These are phyloP conservation scores for Thalassiosira hispida DNA, from an alignment of 352 stramenopile species.

Conservation along the genomic window DNA sequence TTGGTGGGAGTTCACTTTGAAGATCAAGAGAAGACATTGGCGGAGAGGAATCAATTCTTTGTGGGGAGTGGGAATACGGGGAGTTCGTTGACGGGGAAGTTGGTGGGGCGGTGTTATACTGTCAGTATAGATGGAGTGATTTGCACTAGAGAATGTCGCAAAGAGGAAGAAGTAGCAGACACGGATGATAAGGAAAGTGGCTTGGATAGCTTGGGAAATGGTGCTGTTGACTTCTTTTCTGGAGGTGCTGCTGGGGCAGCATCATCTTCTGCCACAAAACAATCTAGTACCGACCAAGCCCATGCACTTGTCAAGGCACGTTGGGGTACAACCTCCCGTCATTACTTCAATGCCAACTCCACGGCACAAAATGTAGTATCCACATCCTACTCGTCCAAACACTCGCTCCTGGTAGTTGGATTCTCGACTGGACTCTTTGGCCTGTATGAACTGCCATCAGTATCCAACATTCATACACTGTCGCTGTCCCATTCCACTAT, in stretches of 20 bases:
- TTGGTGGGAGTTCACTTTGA: conserved; percentile 79
- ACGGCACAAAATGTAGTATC: conserved; percentile 55
- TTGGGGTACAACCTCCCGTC: conserved; percentile 72
- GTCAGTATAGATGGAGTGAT: conserved; percentile 80
- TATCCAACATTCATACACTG: conserved; percentile 97
- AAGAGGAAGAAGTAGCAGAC: conserved; percentile 33
- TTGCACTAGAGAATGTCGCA: conserved; percentile 72
- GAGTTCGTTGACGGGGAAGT: conserved; percentile 48
- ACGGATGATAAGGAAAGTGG: conserved; percentile 47
- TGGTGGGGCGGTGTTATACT: conserved; percentile 67
- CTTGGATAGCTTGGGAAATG: conserved; percentile 51
- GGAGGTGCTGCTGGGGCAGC: conserved; percentile 32
- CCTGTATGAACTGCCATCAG: conserved; percentile 95
- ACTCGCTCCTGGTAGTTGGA: conserved; percentile 92
- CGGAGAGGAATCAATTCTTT: conserved; percentile 64
- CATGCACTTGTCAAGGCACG: conserved; percentile 68
- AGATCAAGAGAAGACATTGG: conserved; percentile 37
- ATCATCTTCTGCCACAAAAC: conserved; percentile 13
- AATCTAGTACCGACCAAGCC: conserved; percentile 48
- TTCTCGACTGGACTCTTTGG: conserved; percentile 98
- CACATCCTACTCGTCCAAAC: conserved; percentile 89
- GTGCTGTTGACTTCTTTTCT: conserved; percentile 80
- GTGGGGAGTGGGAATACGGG: conserved; percentile 49
- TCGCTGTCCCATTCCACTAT: conserved; percentile 82
- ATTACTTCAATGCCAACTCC: conserved; percentile 81